These are phyloP conservation scores for Canavalia gladiata DNA, from an alignment of 306 rosid species.

Conservation along the genomic window DNA sequence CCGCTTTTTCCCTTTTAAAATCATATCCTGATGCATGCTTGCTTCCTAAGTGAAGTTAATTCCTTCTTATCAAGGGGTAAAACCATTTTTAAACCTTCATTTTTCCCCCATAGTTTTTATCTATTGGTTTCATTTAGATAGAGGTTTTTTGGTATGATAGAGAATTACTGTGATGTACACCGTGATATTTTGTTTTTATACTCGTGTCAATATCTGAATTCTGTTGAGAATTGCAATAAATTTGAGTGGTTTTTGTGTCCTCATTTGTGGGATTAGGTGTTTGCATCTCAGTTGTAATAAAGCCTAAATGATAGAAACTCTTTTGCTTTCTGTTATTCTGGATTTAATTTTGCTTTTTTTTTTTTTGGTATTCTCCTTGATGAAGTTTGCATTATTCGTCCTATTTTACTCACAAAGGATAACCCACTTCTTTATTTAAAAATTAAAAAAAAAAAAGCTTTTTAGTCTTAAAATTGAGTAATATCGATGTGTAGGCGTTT, in stretches of 20 bases:
- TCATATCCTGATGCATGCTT: conserved; percentile 41
- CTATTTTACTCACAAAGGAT: not conserved
- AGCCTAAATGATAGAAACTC: not conserved
- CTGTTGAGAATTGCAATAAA: conserved; percentile 47
- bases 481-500: not conserved
- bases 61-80: conserved; percentile 55
- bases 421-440: no score
- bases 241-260: conserved; percentile 37
- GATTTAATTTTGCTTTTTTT: not conserved
- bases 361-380: not conserved
- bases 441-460: no score
- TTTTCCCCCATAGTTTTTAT: conserved; percentile 30
- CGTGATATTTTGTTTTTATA: conserved; percentile 46
- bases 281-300: conserved; percentile 20
- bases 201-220: conserved; percentile 54
- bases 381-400: not conserved
- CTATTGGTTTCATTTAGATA: conserved; percentile 31
- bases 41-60: conserved; percentile 50
- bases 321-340: not conserved
- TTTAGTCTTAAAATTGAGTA: not conserved
- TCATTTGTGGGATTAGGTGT: not conserved
- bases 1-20: not conserved
- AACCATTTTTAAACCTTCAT: conserved; percentile 47
- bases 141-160: conserved; percentile 50
- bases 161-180: conserved; percentile 60